These are phyloP conservation scores for Boletus barrowsii DNA, from an alignment of 768 basidiomycete genomes.

Conservation along the genomic window DNA sequence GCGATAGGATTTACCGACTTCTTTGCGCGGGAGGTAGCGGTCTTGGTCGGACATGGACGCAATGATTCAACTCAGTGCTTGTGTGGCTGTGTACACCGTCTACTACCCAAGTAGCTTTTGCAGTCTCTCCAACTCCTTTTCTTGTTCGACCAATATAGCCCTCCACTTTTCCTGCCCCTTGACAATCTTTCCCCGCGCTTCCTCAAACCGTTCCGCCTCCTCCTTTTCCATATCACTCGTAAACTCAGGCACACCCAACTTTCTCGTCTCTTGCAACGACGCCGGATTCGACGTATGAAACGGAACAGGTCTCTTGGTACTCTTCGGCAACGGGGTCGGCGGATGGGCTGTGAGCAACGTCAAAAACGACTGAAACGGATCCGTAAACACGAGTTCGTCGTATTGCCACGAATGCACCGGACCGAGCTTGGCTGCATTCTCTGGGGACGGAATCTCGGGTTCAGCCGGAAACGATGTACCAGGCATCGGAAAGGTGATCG, in stretches of 20 bases:
- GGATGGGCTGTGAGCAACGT: constrained; percentile 76
- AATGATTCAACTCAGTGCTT: background rate
- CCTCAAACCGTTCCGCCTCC: constrained; percentile 77
- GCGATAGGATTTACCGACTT: constrained; percentile 35
- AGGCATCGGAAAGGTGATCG: constrained; percentile 33
- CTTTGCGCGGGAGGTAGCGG: constrained; percentile 34
- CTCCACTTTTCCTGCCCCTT: constrained; percentile 78
- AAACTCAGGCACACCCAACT: constrained; percentile 78
- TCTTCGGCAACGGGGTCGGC: constrained; percentile 75
- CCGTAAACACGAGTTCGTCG: constrained; percentile 95
- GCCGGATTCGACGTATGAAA: constrained; percentile 63
- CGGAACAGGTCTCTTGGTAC: constrained; percentile 57
- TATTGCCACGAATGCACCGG: constrained; percentile 98
- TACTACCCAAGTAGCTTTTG: constrained; percentile 43
- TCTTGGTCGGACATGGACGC: constrained; percentile 27
- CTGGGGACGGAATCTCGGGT: constrained; percentile 64
- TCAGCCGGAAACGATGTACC: constrained; percentile 37
- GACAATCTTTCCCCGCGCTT: constrained; percentile 65
- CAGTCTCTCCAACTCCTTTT: constrained; percentile 73
- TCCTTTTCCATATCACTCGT: constrained; percentile 81
- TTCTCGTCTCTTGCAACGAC: constrained; percentile 62
- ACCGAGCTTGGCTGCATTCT: constrained; percentile 61
- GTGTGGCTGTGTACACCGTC: constrained; percentile 16
- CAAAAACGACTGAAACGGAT: constrained; percentile 87
- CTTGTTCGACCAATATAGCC: constrained; percentile 66